These are phyloP conservation scores for Anthostomella pinea DNA, from an alignment of 2,329 filamentous ascomycete genomes.

Conservation along the genomic window DNA sequence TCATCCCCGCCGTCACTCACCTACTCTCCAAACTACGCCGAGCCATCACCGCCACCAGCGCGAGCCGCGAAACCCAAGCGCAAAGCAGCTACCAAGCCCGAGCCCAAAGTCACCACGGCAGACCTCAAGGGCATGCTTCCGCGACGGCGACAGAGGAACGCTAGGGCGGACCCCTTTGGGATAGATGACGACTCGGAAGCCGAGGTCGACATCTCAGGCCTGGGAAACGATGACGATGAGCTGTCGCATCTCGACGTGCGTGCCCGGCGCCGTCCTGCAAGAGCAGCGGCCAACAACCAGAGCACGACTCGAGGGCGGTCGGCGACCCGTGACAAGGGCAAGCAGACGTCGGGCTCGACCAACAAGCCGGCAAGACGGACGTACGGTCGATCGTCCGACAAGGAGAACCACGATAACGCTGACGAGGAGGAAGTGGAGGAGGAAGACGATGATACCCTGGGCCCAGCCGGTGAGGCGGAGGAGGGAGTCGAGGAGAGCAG, in stretches of 20 bases:
- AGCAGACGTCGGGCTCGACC: constrained; percentile 10
- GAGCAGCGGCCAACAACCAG: constrained; percentile 29
- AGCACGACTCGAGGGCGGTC: constrained; percentile 12
- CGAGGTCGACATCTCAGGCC: constrained; percentile 46
- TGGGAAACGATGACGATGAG: constrained; percentile 56
- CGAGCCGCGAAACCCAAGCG: constrained; percentile 32
- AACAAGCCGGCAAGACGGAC: constrained; percentile 39
- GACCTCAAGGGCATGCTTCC: constrained; percentile 54
- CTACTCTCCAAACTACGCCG: constrained; percentile 58
- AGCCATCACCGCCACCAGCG: constrained; percentile 28
- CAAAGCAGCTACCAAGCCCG: constrained; percentile 33
- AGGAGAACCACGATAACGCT: constrained; percentile 51
- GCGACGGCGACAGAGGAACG: constrained; percentile 43
- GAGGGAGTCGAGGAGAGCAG: constrained; percentile 33
- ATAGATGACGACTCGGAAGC: constrained; percentile 42
- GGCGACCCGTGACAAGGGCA: constrained; percentile 14
- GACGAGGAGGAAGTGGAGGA: constrained; percentile 34
- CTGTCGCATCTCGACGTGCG: constrained; percentile 45
- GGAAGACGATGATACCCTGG: constrained; percentile 36
- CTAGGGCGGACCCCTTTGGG: constrained; percentile 40
- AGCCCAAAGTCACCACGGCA: constrained; percentile 50
- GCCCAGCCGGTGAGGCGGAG: constrained; percentile 36
- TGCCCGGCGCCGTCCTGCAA: constrained; percentile 32
- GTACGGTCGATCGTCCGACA: constrained; percentile 54
- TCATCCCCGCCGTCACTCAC: constrained; percentile 66